Evolutionary conservation across 2,329 filamentous ascomycete species (phyloP).

Genomic region (Alternaria arborescens): DNA sequence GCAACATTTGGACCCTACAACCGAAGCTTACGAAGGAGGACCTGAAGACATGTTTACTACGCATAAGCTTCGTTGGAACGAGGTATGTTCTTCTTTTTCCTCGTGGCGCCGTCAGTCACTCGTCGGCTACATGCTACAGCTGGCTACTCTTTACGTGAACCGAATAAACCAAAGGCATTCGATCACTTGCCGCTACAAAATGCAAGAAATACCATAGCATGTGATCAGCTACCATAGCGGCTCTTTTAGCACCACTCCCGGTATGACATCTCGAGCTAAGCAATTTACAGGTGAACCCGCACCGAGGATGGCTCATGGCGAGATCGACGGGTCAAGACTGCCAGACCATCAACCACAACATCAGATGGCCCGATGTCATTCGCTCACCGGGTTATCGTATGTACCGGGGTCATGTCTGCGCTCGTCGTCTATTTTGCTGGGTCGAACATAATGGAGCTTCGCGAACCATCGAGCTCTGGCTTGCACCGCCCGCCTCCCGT

Average conservation of each 20-base stretch:
- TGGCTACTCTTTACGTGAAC: neutral
- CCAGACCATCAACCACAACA: conserved; percentile 25
- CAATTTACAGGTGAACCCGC: conserved; percentile 18
- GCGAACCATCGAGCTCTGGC: conserved; percentile 17
- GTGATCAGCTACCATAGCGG: too few species aligned
- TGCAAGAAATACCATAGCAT: neutral
- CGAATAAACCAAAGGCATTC: too few species aligned
- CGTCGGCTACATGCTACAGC: neutral
- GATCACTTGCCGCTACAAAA: neutral
- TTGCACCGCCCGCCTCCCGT: conserved; percentile 20
- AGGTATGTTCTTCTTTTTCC: conserved; percentile 29
- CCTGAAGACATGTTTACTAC: conserved; percentile 29
- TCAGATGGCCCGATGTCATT: conserved; percentile 28
- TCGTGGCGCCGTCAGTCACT: neutral
- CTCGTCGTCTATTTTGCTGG: conserved; percentile 10
- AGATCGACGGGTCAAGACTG: conserved; percentile 6
- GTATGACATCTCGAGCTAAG: conserved; percentile 12
- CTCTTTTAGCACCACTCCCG: too few species aligned
- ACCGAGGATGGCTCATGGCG: conserved; percentile 28
- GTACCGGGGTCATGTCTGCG: conserved; percentile 25
- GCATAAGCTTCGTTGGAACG: conserved; percentile 34
- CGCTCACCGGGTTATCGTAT: conserved; percentile 22
- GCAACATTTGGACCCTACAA: conserved; percentile 19
- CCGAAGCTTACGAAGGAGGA: conserved; percentile 30
- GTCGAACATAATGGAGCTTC: conserved; percentile 11